Conservation (phyloP, 495 filamentous ascomycete species). For the Hyaloscypha variabilis region DNA sequence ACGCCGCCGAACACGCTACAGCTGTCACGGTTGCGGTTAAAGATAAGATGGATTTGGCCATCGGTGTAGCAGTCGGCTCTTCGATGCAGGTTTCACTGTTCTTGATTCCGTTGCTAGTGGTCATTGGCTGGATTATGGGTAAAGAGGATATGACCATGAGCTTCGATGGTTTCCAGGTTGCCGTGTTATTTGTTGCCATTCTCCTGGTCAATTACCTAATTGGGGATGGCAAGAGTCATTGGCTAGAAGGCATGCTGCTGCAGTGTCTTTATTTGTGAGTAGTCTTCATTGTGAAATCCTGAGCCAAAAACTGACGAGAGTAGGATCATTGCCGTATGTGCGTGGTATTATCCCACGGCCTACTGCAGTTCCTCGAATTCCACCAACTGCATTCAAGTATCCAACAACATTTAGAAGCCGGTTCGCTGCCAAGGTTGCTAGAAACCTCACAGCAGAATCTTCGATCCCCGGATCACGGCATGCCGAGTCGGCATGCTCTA, state of each 20-base stretch:
- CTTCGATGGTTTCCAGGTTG: constrained; percentile 83
- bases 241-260: constrained; percentile 76
- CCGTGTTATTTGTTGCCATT: constrained; percentile 76
- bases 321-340: constrained; percentile 30
- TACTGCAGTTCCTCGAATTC: not conserved
- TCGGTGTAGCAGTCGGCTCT: constrained; percentile 82
- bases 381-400: not conserved
- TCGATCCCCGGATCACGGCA: not conserved
- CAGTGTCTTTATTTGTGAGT: constrained; percentile 67
- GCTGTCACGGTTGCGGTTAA: constrained; percentile 85
- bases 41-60: constrained; percentile 89
- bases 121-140: constrained; percentile 82
- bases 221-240: constrained; percentile 60
- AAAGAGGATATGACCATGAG: constrained; percentile 69
- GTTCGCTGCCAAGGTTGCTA: not conserved
- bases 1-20: constrained; percentile 86
- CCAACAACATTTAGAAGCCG: not conserved
- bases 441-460: not conserved
- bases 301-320: not conserved
- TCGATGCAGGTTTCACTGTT: constrained; percentile 87
- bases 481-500: not conserved
- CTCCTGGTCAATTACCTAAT: constrained; percentile 81
- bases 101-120: constrained; percentile 74
- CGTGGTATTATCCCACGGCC: constrained; percentile 25
- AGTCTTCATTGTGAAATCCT: not conserved